phyloP scores from a whole-genome alignment of 2,329 filamentous ascomycete species.

The Calonectria fujianensis region DNA sequence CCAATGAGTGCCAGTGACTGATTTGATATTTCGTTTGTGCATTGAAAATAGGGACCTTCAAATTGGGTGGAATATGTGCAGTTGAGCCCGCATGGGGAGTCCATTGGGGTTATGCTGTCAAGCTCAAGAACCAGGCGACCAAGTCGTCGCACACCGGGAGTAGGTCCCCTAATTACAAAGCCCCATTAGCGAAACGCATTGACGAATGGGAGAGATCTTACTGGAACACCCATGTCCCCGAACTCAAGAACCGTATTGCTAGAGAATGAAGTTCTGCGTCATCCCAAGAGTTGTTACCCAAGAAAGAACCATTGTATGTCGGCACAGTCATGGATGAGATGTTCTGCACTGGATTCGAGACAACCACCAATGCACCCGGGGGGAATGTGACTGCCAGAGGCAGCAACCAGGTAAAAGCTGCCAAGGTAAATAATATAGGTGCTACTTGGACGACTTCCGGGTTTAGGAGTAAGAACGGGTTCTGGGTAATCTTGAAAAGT shows the following conservation, averaged over 20 bases:
- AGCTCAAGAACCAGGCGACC: constrained; percentile 4
- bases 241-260: background rate
- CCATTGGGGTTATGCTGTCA: background rate
- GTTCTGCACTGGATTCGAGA: constrained; percentile 5
- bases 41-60: background rate
- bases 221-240: background rate
- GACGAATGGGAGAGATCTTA: background rate
- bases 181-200: background rate
- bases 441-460: background rate
- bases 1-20: background rate
- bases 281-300: background rate
- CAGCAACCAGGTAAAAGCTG: constrained; percentile 4
- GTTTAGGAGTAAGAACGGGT: background rate
- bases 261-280: background rate
- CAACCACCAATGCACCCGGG: background rate
- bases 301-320: background rate
- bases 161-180: background rate
- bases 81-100: background rate
- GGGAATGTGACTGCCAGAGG: constrained; percentile 1
- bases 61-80: constrained; percentile 7
- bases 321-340: background rate
- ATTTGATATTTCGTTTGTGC: background rate
- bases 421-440: background rate
- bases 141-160: background rate
- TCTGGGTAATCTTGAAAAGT: constrained; percentile 12